Evolutionary conservation across 768 basidiomycete genomes (phyloP), one percentile per base, ranked within the genome.

Genomic region (Russula griseocarnosa): DNA sequence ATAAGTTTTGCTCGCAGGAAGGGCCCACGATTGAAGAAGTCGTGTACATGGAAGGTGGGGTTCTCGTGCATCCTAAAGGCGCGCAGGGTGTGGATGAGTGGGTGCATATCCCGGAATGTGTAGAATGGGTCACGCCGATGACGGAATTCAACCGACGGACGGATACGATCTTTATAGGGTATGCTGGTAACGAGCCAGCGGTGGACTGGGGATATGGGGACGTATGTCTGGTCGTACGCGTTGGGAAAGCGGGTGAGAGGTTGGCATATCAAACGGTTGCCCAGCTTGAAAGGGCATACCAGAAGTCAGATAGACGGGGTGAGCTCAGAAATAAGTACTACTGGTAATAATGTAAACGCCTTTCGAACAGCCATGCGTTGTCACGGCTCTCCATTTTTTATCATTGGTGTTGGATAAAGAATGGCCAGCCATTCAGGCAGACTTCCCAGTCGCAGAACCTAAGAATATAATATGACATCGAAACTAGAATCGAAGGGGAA

Each of bases 161-260:
- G 38, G 20, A 59, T 30, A 16, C 32, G 22, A 16, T 40, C 38
- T 0, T 3, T 18, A 18, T 1, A 18, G 38, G 14, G 52, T 30
- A 59, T 40, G 38, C 38, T 6, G 57, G 57, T 24, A 62, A 59
- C 18, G 24, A 62, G 11, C n/a, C 61, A 13, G 5, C 8, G 4
- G 5, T 55, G 46, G n/a, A n/a, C 2, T 34, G 22, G 18, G 52
- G 28, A n/a, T 58, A 61, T 26, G 61, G 56, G 57, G 10, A 66
- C 8, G 8, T 62, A 5, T 62, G 57, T 24, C 36, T 62, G 13
- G 2, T 66, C 44, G 61, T 66, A 7, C 61, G 61, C n/a, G 46
- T 66, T 13, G 46, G 46, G 46, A 22, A 47, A 5, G 50, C 50
- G 13, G 61, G 52, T 20, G 34, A 58, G 10, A 57, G 65, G 13